Evolutionary conservation across 2,329 filamentous ascomycete genomes (phyloP), one percentile per base, ranked within the genome.

Genomic region (Pseudocercospora fuligena): DNA sequence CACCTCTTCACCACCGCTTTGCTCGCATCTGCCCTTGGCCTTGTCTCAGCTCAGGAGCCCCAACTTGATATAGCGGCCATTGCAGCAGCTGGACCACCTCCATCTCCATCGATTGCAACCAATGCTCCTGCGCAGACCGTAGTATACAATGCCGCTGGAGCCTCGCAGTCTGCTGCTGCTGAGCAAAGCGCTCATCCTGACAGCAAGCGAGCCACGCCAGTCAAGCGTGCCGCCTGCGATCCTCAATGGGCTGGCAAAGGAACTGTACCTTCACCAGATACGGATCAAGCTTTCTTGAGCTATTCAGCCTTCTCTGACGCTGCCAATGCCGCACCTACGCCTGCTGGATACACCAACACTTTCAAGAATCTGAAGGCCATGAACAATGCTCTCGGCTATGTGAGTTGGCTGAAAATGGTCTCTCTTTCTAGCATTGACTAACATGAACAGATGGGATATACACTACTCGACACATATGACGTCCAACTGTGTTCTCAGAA

Each of bases 181-280:
- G 31, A 56, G 19, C 65, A 67, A 29, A 64, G 57, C 16, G 60
- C 64, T n/a, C 21, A 49, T 23, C 46, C 46, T 49, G 21, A n/a
- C 46, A 49, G 21, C 46, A n/a, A n/a, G 21, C 46, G 36, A 62
- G 46, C 47, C 11, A 40, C 27, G 33, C 63, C 63, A 43, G 61
- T 63, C 27, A 67, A 67, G 56, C 65, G 65, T 57, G 49, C 29
- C 31, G 65, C 60, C 14, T 66, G 64, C 23, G 64, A 59, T 40
- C 60, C 60, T 25, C 64, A 63, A 16, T 27, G 40, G 23, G n/a
- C 27, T 36, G 64, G 60, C 25, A 59, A 58, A 11, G 64, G 64
- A 14, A 64, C 60, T 7, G 56, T 61, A 21, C 46, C 61, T 14
- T 23, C 43, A 4, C 66, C 66, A 53, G 64, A 69, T 27, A 69